Percentiles rank a stretch among this genome's conserved stretches.
Evolutionary conservation across 371 early-diverging fungal species (phyloP).

Genomic region (Cokeromyces recurvatus): DNA sequence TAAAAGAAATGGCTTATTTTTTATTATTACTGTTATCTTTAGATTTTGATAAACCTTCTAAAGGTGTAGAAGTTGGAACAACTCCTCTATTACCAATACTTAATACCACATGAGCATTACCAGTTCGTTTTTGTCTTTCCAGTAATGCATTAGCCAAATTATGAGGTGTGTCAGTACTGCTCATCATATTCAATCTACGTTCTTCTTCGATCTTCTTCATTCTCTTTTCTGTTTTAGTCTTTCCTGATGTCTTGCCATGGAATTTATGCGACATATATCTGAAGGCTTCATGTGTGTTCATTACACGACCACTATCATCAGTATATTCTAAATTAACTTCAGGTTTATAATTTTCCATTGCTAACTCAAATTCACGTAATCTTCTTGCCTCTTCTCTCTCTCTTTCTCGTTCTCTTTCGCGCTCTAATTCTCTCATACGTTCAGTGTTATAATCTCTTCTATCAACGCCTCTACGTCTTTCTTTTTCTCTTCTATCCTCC

Average conservation of each 20-base stretch:
- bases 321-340: constrained; percentile 86
- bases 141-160: constrained; percentile 71
- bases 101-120: constrained; percentile 79
- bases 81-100: constrained; percentile 74
- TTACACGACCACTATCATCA: constrained; percentile 79
- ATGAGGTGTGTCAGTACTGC: constrained; percentile 75
- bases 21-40: too few species aligned
- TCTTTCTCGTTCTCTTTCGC: constrained; percentile 45
- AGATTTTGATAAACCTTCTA: too few species aligned
- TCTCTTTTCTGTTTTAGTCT: constrained; percentile 91
- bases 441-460: constrained; percentile 29
- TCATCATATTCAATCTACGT: constrained; percentile 70
- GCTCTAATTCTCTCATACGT: constrained; percentile 31
- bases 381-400: constrained; percentile 53
- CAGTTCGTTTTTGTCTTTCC: constrained; percentile 68
- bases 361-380: constrained; percentile 71
- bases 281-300: constrained; percentile 91
- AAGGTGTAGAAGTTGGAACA: constrained; percentile 24
- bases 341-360: constrained; percentile 89
- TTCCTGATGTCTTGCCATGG: constrained; percentile 92
- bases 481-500: constrained; percentile 28
- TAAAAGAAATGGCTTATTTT: too few species aligned
- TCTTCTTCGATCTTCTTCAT: constrained; percentile 81
- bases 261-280: constrained; percentile 90
- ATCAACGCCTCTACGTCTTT: constrained; percentile 22